phyloP scores from a whole-genome alignment of 352 stramenopile species.

The Albugo laibachii region DNA sequence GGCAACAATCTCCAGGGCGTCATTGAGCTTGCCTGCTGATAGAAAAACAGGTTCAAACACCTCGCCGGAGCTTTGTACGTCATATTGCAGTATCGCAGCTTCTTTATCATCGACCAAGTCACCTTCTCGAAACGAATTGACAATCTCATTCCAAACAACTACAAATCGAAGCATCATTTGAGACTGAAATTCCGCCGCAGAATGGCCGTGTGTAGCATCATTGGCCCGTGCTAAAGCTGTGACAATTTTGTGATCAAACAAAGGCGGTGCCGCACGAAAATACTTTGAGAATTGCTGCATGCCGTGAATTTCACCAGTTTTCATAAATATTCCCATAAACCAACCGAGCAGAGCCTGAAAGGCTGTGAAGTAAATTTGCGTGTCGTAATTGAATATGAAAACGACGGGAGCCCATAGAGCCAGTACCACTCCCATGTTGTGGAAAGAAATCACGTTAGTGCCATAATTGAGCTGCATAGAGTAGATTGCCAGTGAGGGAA shows the following conservation, averaged over 20 bases:
- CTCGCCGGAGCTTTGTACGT: conserved; percentile 69
- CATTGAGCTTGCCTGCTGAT: conserved; percentile 61
- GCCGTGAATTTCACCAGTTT: conserved; percentile 46
- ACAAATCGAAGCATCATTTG: conserved; percentile 72
- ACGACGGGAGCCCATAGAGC: conserved; percentile 40
- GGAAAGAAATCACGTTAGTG: conserved; percentile 45
- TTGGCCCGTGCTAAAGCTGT: conserved; percentile 31
- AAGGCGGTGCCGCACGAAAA: conserved; percentile 42
- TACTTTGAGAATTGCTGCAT: conserved; percentile 56
- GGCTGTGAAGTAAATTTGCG: conserved; percentile 66
- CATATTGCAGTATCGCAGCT: conserved; percentile 55
- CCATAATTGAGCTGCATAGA: conserved; percentile 46
- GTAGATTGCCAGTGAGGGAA: conserved; percentile 51
- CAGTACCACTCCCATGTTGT: conserved; percentile 49
- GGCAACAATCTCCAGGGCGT: conserved; percentile 44
- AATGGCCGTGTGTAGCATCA: conserved; percentile 15
- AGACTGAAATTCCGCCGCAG: conserved; percentile 24
- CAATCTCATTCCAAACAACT: conserved; percentile 67
- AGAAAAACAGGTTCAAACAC: conserved; percentile 76
- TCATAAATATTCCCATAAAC: conserved; percentile 52
- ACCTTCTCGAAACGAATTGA: conserved; percentile 58
- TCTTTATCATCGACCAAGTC: conserved; percentile 64
- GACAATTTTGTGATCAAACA: conserved; percentile 68
- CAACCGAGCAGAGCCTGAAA: conserved; percentile 41
- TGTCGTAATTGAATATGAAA: conserved; percentile 65